Evolutionary conservation across 1,139 yeast genomes (phyloP).

Genomic region (Blastobotrys serpentis): DNA sequence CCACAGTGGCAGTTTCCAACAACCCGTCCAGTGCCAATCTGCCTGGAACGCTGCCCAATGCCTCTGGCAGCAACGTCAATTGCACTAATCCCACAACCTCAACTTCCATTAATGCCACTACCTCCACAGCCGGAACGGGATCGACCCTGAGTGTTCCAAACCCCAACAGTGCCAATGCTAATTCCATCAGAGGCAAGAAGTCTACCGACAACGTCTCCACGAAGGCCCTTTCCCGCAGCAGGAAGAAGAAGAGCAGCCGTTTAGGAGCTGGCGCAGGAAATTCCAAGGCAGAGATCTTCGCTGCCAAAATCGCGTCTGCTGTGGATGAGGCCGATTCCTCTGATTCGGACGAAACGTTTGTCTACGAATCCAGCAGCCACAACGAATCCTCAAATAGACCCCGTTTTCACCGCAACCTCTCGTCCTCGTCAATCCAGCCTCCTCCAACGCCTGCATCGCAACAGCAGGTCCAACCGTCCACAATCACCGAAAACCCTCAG

Average conservation of each 20-base stretch:
- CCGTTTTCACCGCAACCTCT: slow-evolving; percentile 30
- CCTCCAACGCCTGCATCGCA: slow-evolving; percentile 11
- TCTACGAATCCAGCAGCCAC: slow-evolving; percentile 58
- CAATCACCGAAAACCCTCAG: neutral
- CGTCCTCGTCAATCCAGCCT: slow-evolving; percentile 27
- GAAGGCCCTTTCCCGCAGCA: slow-evolving; percentile 13
- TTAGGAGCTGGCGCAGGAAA: slow-evolving; percentile 27
- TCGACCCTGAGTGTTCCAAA: neutral
- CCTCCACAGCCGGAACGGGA: neutral
- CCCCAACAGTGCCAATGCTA: slow-evolving; percentile 20
- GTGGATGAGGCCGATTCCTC: slow-evolving; percentile 78
- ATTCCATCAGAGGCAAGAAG: slow-evolving; percentile 27
- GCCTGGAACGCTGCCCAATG: too few species aligned
- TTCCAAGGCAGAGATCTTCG: slow-evolving; percentile 85
- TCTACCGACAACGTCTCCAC: slow-evolving; percentile 37
- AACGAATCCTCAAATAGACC: slow-evolving; percentile 15
- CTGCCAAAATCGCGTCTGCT: slow-evolving; percentile 91
- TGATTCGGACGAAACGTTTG: slow-evolving; percentile 92
- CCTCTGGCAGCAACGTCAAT: slow-evolving; percentile 14
- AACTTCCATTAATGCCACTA: neutral
- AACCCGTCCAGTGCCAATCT: slow-evolving; percentile 1
- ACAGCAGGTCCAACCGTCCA: slow-evolving; percentile 12
- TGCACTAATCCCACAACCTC: neutral
- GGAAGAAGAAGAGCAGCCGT: slow-evolving; percentile 28
- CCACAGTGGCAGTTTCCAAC: slow-evolving; percentile 34